phyloP scores from a whole-genome alignment of 2,329 filamentous ascomycete species.

The Fusarium austroafricanum region DNA sequence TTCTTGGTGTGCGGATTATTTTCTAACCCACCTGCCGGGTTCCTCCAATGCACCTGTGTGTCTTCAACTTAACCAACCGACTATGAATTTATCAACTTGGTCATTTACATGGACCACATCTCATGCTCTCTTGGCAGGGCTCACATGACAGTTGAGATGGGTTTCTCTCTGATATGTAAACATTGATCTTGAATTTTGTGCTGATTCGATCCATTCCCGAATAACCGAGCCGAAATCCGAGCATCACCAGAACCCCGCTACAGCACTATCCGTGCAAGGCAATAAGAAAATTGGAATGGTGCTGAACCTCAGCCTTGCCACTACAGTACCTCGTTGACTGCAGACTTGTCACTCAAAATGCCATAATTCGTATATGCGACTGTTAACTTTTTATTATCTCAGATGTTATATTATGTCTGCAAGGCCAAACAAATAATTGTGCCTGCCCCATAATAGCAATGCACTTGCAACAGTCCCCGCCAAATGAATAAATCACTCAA shows the following conservation, averaged over 20 bases:
- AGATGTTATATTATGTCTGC: conserved; percentile 9
- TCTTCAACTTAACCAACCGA: background rate
- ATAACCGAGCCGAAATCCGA: conserved; percentile 42
- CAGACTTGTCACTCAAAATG: background rate
- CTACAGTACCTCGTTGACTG: background rate
- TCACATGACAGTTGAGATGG: background rate
- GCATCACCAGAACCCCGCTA: background rate
- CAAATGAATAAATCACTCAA: conserved; percentile 2
- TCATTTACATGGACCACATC: background rate
- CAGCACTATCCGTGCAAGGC: background rate
- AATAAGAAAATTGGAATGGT: background rate
- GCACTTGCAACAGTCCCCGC: background rate
- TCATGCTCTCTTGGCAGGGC: background rate
- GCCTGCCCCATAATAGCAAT: conserved; percentile 2
- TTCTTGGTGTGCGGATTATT: too few species aligned
- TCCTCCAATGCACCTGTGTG: background rate
- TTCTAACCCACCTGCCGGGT: too few species aligned
- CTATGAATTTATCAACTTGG: background rate
- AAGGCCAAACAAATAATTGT: conserved; percentile 7
- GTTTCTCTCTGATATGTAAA: background rate
- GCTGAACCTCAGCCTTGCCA: background rate
- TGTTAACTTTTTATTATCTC: conserved; percentile 30
- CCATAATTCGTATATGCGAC: background rate
- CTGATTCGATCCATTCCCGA: conserved; percentile 22
- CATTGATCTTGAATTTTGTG: background rate